Conservation (phyloP, 108 stramenopile species). For the Cyclotella distinguenda region DNA sequence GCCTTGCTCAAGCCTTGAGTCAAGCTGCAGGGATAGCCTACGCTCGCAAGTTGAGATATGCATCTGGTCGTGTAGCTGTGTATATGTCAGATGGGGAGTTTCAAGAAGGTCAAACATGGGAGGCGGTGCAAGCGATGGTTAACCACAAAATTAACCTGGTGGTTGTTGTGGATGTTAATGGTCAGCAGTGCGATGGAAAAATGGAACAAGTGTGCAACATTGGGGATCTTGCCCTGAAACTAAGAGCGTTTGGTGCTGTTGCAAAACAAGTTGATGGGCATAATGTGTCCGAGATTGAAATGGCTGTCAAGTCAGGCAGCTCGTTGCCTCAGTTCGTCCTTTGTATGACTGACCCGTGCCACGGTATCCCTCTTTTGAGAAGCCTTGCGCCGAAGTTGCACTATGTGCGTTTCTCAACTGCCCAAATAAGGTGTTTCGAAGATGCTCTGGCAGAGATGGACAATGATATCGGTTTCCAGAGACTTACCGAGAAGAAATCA, state of each 20-base stretch:
- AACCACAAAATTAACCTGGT: slow-evolving; percentile 17
- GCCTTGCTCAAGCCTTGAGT: slow-evolving; percentile 21
- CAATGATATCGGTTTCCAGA: neutral
- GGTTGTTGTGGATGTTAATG: slow-evolving; percentile 26
- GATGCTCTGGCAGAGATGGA: slow-evolving; percentile 12
- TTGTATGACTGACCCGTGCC: slow-evolving; percentile 25
- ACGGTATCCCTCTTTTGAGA: slow-evolving; percentile 12
- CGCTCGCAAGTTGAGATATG: slow-evolving; percentile 10
- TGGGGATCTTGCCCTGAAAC: slow-evolving; percentile 14
- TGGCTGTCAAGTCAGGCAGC: neutral
- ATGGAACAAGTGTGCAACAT: slow-evolving; percentile 21
- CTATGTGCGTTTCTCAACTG: slow-evolving; percentile 20
- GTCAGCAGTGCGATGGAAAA: slow-evolving; percentile 31
- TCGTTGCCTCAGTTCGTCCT: slow-evolving; percentile 7
- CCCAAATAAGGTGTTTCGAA: slow-evolving; percentile 12
- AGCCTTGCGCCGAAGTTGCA: slow-evolving; percentile 16
- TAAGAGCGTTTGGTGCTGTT: slow-evolving; percentile 20
- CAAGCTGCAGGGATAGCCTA: slow-evolving; percentile 30
- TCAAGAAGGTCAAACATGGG: slow-evolving; percentile 33
- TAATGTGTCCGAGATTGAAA: slow-evolving; percentile 16
- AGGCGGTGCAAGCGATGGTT: slow-evolving; percentile 11
- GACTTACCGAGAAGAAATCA: neutral
- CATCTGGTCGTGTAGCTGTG: slow-evolving; percentile 17
- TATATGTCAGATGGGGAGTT: slow-evolving; percentile 32
- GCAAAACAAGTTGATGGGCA: slow-evolving; percentile 22